Evolutionary conservation across 2,329 filamentous ascomycete species (phyloP).

Genomic region (Pestalotiopsis sp.): DNA sequence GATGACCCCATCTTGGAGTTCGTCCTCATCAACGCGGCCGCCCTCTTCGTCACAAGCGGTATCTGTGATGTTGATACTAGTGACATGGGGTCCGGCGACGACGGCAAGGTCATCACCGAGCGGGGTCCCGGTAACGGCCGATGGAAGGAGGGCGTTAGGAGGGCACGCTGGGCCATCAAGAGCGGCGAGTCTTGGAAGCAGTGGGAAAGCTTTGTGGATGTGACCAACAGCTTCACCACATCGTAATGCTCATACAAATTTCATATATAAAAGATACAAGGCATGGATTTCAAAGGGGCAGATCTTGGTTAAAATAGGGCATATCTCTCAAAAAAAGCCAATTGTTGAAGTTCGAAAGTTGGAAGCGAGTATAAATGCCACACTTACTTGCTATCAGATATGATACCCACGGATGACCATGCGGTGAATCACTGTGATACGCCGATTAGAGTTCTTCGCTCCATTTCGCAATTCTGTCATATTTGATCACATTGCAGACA

Average conservation of each 20-base stretch:
- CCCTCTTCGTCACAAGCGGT: conserved; percentile 82
- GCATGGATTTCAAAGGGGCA: too few relatives aligned
- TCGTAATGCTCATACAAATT: background rate
- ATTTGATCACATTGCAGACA: too few relatives aligned
- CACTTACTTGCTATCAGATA: too few relatives aligned
- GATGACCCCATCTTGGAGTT: conserved; percentile 91
- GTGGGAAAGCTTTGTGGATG: conserved; percentile 82
- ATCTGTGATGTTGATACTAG: conserved; percentile 83
- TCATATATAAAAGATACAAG: background rate
- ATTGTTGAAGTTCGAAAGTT: too few relatives aligned
- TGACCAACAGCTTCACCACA: conserved; percentile 61
- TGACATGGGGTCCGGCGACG: conserved; percentile 77
- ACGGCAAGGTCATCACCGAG: conserved; percentile 79
- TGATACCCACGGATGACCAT: too few relatives aligned
- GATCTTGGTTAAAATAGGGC: too few relatives aligned
- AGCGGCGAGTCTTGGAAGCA: conserved; percentile 85
- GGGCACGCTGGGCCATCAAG: conserved; percentile 84
- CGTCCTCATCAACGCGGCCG: conserved; percentile 90
- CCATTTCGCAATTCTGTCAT: too few relatives aligned
- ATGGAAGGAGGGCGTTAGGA: conserved; percentile 93
- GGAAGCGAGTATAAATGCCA: too few relatives aligned
- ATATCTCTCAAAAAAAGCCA: too few relatives aligned
- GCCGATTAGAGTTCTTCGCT: too few relatives aligned
- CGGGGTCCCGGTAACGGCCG: conserved; percentile 81
- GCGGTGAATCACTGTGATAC: too few relatives aligned